These are phyloP conservation scores for Rhododendron simsii DNA, from an alignment of 148 eudicot genomes.

Conservation along the genomic window DNA sequence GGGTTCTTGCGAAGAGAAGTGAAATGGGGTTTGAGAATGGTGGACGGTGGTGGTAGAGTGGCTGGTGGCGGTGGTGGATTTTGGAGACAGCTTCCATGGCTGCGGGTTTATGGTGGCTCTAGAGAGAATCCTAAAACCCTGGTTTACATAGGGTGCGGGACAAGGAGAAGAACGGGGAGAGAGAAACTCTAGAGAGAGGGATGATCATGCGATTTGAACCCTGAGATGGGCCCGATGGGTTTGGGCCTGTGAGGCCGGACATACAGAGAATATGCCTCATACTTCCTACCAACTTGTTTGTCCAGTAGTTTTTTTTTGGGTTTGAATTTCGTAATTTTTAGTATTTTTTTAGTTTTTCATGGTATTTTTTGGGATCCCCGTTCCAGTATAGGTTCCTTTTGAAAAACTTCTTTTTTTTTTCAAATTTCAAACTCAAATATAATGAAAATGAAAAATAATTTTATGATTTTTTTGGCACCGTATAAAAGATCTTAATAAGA, in stretches of 20 bases:
- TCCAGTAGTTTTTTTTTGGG: no score
- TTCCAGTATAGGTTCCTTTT: no score
- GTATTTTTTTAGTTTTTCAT: no score
- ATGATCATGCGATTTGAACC: neutral
- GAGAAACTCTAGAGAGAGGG: neutral
- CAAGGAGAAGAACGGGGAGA: neutral
- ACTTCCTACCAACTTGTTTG: no score
- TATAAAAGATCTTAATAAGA: no score
- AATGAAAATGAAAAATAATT: no score
- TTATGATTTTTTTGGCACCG: no score
- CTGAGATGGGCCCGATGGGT: neutral
- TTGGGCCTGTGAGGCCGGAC: neutral
- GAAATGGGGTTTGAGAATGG: constrained; percentile 28
- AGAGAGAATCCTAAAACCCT: neutral
- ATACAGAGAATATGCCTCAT: no score
- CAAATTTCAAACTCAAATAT: no score
- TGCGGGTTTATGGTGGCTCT: neutral
- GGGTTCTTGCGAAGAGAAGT: constrained; percentile 30
- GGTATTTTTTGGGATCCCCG: no score
- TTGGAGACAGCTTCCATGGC: constrained; percentile 31
- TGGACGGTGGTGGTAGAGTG: constrained; percentile 23
- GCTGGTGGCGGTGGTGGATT: constrained; percentile 20
- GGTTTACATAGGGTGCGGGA: neutral
- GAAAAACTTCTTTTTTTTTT: no score
- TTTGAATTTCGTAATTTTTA: no score